Evolutionary conservation across 257 asterid species (phyloP).

Genomic region (Paraleonurus japonicus): DNA sequence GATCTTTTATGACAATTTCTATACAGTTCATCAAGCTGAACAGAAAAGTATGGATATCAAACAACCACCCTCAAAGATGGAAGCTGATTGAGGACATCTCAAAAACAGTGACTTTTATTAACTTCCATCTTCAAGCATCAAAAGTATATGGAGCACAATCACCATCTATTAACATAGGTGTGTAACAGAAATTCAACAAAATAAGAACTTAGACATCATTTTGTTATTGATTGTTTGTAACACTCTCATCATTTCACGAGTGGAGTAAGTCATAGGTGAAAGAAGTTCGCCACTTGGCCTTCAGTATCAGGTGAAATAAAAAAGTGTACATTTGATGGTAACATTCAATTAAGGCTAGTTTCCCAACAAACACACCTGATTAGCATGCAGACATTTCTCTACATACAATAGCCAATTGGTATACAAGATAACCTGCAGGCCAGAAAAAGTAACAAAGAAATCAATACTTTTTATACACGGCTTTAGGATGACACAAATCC

Average conservation of each 20-base stretch:
- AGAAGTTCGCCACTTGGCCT: constrained; percentile 24
- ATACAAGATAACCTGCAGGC: constrained; percentile 35
- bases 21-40: not conserved
- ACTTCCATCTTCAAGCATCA: not conserved
- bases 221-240: constrained; percentile 21
- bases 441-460: not conserved
- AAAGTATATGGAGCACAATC: not conserved
- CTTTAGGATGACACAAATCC: not conserved
- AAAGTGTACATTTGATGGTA: constrained; percentile 23
- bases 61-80: not conserved
- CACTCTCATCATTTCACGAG: constrained; percentile 29
- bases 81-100: not conserved
- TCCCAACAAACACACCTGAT: constrained; percentile 35
- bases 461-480: not conserved
- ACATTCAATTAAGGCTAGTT: constrained; percentile 19
- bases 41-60: not conserved
- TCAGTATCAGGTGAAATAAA: constrained; percentile 16
- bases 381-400: constrained; percentile 24
- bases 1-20: not conserved
- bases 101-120: not conserved
- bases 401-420: constrained; percentile 17
- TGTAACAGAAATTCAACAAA: not conserved
- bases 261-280: constrained; percentile 22
- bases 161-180: constrained; percentile 8
- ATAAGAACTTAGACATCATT: constrained; percentile 15